Conservation (phyloP, 2,329 filamentous ascomycete genomes). For the Biscogniauxia marginata region DNA sequence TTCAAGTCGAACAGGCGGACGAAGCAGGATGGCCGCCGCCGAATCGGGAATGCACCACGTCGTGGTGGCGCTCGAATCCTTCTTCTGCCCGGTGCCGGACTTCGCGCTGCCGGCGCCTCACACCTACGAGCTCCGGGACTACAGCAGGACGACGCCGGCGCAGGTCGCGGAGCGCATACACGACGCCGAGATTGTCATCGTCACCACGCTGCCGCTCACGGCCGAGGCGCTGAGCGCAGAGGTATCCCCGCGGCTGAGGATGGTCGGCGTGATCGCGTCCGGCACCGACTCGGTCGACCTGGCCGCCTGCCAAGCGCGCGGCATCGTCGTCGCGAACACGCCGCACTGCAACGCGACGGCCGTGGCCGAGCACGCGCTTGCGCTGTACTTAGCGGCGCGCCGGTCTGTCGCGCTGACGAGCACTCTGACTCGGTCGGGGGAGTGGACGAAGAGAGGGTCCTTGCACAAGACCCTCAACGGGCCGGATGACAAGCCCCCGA, state of each 20-base stretch:
- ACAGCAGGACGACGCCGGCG: slow-evolving; percentile 25
- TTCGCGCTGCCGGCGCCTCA: slow-evolving; percentile 30
- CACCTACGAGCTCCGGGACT: slow-evolving; percentile 31
- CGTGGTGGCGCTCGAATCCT: slow-evolving; percentile 36
- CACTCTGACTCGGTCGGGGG: slow-evolving; percentile 25
- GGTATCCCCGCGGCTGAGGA: slow-evolving; percentile 8
- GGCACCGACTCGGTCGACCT: slow-evolving; percentile 39
- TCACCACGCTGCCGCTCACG: slow-evolving; percentile 32
- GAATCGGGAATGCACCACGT: slow-evolving; percentile 26
- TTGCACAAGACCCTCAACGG: slow-evolving; percentile 24
- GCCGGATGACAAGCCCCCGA: slow-evolving; percentile 27
- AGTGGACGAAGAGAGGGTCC: slow-evolving; percentile 27
- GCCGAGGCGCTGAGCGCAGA: slow-evolving; percentile 21
- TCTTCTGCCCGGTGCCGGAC: slow-evolving; percentile 29
- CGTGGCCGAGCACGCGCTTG: slow-evolving; percentile 47
- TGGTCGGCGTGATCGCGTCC: slow-evolving; percentile 36
- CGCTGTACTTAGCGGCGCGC: slow-evolving; percentile 41
- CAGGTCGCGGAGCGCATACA: slow-evolving; percentile 31
- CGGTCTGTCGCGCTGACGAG: slow-evolving; percentile 36
- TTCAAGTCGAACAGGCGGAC: no score
- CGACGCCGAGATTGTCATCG: slow-evolving; percentile 38
- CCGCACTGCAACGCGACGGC: slow-evolving; percentile 36
- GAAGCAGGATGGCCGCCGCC: slow-evolving; percentile 5
- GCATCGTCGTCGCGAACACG: slow-evolving; percentile 37
- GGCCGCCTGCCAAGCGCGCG: slow-evolving; percentile 30